Percentiles rank a stretch among this genome's conserved stretches.
Conservation (phyloP, 768 basidiomycete genomes). For the Suillus weaverae region DNA sequence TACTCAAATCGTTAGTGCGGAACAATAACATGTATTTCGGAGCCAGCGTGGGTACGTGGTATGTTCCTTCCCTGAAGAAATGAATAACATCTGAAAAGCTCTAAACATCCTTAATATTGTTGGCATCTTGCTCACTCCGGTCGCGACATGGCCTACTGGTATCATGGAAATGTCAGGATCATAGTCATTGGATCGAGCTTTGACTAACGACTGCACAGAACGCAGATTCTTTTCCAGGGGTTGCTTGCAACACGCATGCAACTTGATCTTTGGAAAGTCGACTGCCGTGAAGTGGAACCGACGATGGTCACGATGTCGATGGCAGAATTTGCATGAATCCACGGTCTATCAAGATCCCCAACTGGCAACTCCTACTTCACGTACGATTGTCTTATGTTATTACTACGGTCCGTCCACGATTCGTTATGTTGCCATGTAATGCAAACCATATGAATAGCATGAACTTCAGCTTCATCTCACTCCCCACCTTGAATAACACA, state of each 20-base stretch:
- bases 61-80: background rate
- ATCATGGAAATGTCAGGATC: background rate
- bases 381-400: background rate
- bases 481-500: background rate
- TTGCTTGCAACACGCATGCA: slow-evolving; percentile 2
- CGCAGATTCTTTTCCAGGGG: background rate
- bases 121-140: background rate
- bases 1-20: background rate
- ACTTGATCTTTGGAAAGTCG: background rate
- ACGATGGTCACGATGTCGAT: background rate
- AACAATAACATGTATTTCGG: background rate
- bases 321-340: background rate
- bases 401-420: background rate
- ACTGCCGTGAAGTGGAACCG: background rate
- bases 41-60: background rate
- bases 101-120: background rate
- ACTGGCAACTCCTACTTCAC: background rate
- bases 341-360: background rate
- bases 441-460: background rate
- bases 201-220: background rate
- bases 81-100: background rate
- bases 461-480: background rate
- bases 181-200: background rate
- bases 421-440: background rate
- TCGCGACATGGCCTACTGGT: background rate